These are phyloP conservation scores for Kwoniella sp. DNA, from an alignment of 768 basidiomycete genomes.

Conservation along the genomic window DNA sequence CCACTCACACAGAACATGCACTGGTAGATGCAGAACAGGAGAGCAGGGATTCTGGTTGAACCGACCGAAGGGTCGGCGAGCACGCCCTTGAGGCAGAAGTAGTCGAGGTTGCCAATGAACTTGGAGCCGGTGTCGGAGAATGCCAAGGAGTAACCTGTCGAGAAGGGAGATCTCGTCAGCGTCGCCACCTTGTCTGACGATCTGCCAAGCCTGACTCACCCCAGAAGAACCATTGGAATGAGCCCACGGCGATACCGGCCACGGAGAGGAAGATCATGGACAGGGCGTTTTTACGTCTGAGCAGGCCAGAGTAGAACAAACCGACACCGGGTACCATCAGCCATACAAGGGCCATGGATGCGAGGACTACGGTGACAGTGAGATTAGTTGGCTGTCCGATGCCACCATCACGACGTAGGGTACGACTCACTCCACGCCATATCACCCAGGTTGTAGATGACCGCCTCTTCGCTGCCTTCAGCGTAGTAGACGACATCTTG, in stretches of 20 bases:
- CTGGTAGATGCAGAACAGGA: slow-evolving; percentile 74
- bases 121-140: slow-evolving; percentile 61
- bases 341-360: slow-evolving; percentile 49
- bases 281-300: slow-evolving; percentile 53
- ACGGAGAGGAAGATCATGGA: slow-evolving; percentile 51
- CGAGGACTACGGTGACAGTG: slow-evolving; percentile 23
- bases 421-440: slow-evolving; percentile 45
- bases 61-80: slow-evolving; percentile 70
- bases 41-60: slow-evolving; percentile 71
- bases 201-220: background rate
- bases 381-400: background rate
- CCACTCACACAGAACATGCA: slow-evolving; percentile 47
- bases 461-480: slow-evolving; percentile 25
- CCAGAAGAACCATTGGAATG: slow-evolving; percentile 66
- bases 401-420: background rate
- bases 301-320: slow-evolving; percentile 49
- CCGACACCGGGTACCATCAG: slow-evolving; percentile 50
- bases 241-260: slow-evolving; percentile 49
- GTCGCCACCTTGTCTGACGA: background rate
- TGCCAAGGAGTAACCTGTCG: slow-evolving; percentile 72
- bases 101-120: slow-evolving; percentile 80
- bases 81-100: slow-evolving; percentile 72
- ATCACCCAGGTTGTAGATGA: slow-evolving; percentile 48
- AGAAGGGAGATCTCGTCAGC: background rate
- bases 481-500: slow-evolving; percentile 35